Evolutionary conservation across 2,329 filamentous ascomycete species (phyloP).

Genomic region (Xylariaceae sp.): DNA sequence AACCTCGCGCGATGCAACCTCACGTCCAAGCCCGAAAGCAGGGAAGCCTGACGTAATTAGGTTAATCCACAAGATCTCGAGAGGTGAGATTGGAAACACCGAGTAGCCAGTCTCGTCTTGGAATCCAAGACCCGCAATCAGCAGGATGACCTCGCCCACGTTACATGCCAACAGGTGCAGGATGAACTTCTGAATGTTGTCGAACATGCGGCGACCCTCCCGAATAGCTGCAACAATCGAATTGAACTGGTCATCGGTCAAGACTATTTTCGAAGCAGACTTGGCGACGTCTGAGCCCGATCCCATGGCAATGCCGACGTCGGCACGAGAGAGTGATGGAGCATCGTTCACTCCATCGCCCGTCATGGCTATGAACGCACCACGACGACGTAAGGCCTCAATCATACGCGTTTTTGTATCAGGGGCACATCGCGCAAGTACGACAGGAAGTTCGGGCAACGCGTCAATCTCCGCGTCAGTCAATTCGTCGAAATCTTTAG

Average conservation of each 20-base stretch:
- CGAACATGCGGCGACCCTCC: constrained; percentile 78
- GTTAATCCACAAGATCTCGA: constrained; percentile 91
- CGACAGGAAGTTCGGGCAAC: constrained; percentile 68
- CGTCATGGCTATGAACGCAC: constrained; percentile 77
- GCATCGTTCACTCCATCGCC: constrained; percentile 86
- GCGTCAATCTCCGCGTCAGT: constrained; percentile 69
- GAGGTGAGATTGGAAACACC: constrained; percentile 78
- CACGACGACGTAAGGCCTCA: constrained; percentile 72
- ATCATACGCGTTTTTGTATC: constrained; percentile 90
- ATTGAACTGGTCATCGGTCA: constrained; percentile 85
- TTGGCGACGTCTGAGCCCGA: constrained; percentile 82
- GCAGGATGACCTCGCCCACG: constrained; percentile 73
- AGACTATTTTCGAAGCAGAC: constrained; percentile 72
- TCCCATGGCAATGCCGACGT: constrained; percentile 90
- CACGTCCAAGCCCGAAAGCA: constrained; percentile 81
- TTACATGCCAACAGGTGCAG: constrained; percentile 75
- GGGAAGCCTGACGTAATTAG: constrained; percentile 86
- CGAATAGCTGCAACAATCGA: constrained; percentile 78
- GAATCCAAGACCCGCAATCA: constrained; percentile 77
- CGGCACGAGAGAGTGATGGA: constrained; percentile 71
- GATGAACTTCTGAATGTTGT: constrained; percentile 86
- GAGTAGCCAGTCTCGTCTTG: constrained; percentile 66
- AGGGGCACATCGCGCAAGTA: constrained; percentile 78
- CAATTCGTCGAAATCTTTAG: constrained; percentile 72
- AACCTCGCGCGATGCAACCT: constrained; percentile 67